Evolutionary conservation across 306 rosid species (phyloP).

Genomic region (Crotalaria pallida): DNA sequence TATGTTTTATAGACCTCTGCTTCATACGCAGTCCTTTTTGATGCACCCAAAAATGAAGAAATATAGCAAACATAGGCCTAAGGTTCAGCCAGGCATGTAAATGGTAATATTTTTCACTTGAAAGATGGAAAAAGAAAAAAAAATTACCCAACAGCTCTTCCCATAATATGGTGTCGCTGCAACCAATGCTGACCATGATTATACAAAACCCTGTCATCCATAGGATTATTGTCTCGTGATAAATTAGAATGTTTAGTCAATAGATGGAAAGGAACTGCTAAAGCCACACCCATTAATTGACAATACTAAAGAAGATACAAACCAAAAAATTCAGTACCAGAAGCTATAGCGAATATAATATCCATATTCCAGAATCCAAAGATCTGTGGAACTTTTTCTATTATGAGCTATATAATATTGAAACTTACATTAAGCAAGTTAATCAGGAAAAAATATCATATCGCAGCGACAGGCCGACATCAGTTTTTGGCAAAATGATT

Average conservation of each 20-base stretch:
- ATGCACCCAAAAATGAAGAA: not conserved
- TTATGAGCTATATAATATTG: not conserved
- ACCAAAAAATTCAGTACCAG: not conserved
- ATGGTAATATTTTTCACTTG: not conserved
- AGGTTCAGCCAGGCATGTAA: not conserved
- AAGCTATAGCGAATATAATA: not conserved
- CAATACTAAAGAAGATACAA: not conserved
- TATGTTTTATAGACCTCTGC: not conserved
- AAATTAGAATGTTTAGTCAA: not conserved
- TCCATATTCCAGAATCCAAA: not conserved
- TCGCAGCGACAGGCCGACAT: not conserved
- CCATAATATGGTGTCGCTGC: conserved; percentile 60
- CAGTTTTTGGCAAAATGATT: not conserved
- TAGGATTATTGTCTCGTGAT: conserved; percentile 55
- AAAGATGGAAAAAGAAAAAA: not conserved
- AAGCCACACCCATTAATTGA: not conserved
- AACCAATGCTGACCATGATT: conserved; percentile 63
- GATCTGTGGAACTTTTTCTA: too few relatives aligned
- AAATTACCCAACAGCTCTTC: conserved; percentile 68
- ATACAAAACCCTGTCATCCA: conserved; percentile 57
- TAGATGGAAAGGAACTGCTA: not conserved
- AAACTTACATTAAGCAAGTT: not conserved
- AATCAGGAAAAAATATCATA: not conserved
- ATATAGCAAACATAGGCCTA: not conserved
- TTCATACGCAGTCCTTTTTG: not conserved